A percentile compares a stretch with the other conserved stretches of the same genome.
phyloP scores from a whole-genome alignment of 352 stramenopile species.

The Globisporangium heterothallicum region DNA sequence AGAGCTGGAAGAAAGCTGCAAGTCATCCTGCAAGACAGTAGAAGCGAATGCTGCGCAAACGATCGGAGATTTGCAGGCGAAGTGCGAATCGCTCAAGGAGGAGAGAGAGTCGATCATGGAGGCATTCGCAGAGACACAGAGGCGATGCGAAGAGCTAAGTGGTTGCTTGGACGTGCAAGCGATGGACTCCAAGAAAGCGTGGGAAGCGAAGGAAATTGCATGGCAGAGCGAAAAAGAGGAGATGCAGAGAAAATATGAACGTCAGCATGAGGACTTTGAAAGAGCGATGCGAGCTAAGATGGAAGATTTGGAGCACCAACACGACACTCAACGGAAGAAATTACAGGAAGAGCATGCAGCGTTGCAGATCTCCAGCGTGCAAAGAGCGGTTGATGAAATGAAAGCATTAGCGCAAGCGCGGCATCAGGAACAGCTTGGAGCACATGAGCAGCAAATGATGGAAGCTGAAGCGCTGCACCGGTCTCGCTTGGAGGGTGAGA shows the following conservation, averaged over 20 bases:
- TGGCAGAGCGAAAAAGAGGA: constrained; percentile 8
- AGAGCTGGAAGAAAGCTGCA: constrained; percentile 24
- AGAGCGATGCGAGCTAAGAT: constrained; percentile 2
- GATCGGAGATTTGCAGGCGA: neutral
- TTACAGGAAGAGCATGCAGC: neutral
- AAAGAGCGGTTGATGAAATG: constrained; percentile 5
- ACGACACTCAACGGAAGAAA: neutral
- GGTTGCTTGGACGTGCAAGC: neutral
- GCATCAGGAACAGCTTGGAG: neutral
- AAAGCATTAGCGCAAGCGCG: neutral
- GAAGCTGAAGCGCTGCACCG: constrained; percentile 12
- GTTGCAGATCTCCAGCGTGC: neutral
- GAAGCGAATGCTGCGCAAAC: constrained; percentile 6
- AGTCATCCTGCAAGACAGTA: constrained; percentile 14
- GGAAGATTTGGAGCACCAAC: neutral
- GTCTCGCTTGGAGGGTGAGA: constrained; percentile 24
- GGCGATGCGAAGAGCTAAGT: constrained; percentile 2
- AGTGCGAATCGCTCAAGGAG: neutral
- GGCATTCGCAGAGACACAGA: constrained; percentile 4
- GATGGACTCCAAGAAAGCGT: neutral
- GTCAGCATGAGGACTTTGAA: neutral
- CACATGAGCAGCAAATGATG: constrained; percentile 3
- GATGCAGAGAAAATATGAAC: neutral
- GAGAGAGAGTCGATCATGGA: constrained; percentile 1
- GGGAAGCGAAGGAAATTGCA: neutral